Conservation (phyloP, 2,329 filamentous ascomycete species). For the Grosmannia penicillata region DNA sequence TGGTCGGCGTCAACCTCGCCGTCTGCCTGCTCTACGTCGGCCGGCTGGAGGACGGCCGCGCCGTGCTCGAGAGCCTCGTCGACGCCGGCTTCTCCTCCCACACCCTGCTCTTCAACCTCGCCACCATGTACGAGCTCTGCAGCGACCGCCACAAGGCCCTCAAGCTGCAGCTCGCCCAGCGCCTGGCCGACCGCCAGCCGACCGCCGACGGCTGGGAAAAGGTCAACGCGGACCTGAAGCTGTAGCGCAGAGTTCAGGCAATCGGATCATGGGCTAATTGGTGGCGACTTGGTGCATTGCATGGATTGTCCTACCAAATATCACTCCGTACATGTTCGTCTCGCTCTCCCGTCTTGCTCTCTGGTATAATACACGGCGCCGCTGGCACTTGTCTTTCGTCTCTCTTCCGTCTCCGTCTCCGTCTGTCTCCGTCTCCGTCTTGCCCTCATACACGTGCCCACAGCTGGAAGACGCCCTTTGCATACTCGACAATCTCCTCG, state of each 20-base stretch:
- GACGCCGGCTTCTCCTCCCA: conserved; percentile 52
- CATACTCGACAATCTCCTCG: conserved; percentile 92
- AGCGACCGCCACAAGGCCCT: conserved; percentile 57
- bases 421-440: background rate
- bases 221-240: conserved; percentile 60
- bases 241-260: no score
- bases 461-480: conserved; percentile 65
- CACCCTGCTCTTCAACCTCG: conserved; percentile 75
- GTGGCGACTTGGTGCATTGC: no score
- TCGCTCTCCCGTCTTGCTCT: no score
- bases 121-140: conserved; percentile 83
- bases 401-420: background rate
- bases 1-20: conserved; percentile 69
- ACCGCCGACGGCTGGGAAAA: conserved; percentile 53
- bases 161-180: conserved; percentile 59
- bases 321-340: no score
- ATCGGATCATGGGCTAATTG: no score
- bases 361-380: no score
- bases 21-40: conserved; percentile 76
- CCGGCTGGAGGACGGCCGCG: conserved; percentile 54
- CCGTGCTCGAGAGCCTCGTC: conserved; percentile 52
- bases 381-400: no score
- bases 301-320: no score
- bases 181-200: conserved; percentile 44
- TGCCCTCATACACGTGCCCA: conserved; percentile 59